phyloP scores from a whole-genome alignment of 495 filamentous ascomycete genomes.

The Margaritispora aquatica region DNA sequence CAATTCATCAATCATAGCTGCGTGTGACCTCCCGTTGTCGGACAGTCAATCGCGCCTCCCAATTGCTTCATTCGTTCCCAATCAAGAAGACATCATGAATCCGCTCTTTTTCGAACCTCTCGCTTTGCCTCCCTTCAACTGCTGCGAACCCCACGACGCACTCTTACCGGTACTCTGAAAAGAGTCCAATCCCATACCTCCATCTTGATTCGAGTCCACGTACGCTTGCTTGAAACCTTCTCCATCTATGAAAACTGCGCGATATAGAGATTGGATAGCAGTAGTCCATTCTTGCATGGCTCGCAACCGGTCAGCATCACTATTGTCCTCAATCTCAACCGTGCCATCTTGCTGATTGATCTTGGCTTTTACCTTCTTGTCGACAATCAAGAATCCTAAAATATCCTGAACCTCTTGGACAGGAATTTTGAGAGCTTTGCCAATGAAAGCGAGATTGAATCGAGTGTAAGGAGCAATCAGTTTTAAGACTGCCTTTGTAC shows the following conservation, averaged over 20 bases:
- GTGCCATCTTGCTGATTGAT: slow-evolving; percentile 85
- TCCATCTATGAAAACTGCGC: slow-evolving; percentile 59
- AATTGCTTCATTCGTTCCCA: neutral
- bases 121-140: neutral
- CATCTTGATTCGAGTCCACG: slow-evolving; percentile 28
- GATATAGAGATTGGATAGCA: slow-evolving; percentile 59
- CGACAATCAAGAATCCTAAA: slow-evolving; percentile 84
- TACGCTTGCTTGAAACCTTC: slow-evolving; percentile 57
- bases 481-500: slow-evolving; percentile 90
- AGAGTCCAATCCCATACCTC: slow-evolving; percentile 3
- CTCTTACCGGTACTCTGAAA: neutral
- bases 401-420: slow-evolving; percentile 88
- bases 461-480: slow-evolving; percentile 92
- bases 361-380: slow-evolving; percentile 75
- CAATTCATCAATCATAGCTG: slow-evolving; percentile 14
- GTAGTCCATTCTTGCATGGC: slow-evolving; percentile 69
- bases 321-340: slow-evolving; percentile 69
- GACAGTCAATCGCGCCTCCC: neutral
- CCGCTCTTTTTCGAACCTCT: neutral
- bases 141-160: neutral
- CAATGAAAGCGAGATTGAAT: slow-evolving; percentile 81
- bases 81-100: neutral
- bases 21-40: slow-evolving; percentile 11
- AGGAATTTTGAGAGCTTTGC: slow-evolving; percentile 76
- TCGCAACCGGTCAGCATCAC: slow-evolving; percentile 65